Conservation (phyloP, 2,329 filamentous ascomycete genomes). For the Lomentospora prolificans region DNA sequence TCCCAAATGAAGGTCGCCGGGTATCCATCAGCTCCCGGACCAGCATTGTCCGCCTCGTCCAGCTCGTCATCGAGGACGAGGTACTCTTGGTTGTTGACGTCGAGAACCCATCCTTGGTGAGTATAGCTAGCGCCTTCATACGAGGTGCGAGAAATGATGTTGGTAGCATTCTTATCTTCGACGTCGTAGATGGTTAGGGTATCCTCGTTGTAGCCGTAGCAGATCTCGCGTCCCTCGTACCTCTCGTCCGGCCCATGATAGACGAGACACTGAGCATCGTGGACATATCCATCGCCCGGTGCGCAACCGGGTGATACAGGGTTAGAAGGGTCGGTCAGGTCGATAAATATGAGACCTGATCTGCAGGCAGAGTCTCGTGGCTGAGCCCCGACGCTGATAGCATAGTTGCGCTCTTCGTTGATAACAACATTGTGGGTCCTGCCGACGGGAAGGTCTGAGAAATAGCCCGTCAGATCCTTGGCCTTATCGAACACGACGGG, state of each 20-base stretch:
- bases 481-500: slow-evolving; percentile 20
- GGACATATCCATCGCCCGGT: slow-evolving; percentile 46
- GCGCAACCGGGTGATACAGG: slow-evolving; percentile 44
- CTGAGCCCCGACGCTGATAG: slow-evolving; percentile 31
- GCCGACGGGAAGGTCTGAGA: slow-evolving; percentile 17
- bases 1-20: slow-evolving; percentile 44
- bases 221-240: slow-evolving; percentile 41
- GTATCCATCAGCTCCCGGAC: slow-evolving; percentile 29
- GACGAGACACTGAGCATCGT: slow-evolving; percentile 49
- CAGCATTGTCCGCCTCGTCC: slow-evolving; percentile 33
- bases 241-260: slow-evolving; percentile 40
- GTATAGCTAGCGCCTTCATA: slow-evolving; percentile 49
- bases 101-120: slow-evolving; percentile 47
- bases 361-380: slow-evolving; percentile 32
- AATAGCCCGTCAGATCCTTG: slow-evolving; percentile 22
- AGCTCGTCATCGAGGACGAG: slow-evolving; percentile 44
- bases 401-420: slow-evolving; percentile 35
- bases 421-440: slow-evolving; percentile 12
- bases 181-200: slow-evolving; percentile 44
- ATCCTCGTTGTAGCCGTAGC: slow-evolving; percentile 47
- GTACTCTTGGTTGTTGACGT: slow-evolving; percentile 31
- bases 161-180: slow-evolving; percentile 34
- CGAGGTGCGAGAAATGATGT: slow-evolving; percentile 40
- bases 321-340: slow-evolving; percentile 42
- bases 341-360: slow-evolving; percentile 47